phyloP scores from a whole-genome alignment of 108 stramenopile genomes.

The Skeletonema potamos region DNA sequence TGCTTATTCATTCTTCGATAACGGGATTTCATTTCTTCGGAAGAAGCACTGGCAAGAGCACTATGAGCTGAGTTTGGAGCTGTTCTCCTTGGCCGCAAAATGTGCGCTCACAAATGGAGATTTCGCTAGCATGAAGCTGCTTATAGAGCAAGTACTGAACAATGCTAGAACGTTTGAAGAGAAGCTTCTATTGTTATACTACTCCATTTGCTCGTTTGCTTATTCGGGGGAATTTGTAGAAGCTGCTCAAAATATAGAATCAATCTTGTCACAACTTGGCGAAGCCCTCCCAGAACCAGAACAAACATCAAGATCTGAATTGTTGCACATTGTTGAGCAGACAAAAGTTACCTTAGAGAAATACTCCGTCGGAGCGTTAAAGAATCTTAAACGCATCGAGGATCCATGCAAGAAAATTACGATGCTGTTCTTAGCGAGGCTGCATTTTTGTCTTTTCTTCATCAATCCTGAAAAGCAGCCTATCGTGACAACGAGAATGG shows the following conservation, averaged over 20 bases:
- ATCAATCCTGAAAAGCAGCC: neutral
- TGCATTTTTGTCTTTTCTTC: neutral
- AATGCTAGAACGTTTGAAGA: neutral
- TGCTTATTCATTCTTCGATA: conserved; percentile 19
- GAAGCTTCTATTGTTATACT: neutral
- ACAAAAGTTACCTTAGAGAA: neutral
- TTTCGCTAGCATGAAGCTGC: neutral
- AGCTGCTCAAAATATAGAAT: neutral
- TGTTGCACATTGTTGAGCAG: neutral
- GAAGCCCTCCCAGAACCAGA: neutral
- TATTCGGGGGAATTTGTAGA: neutral
- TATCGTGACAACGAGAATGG: neutral
- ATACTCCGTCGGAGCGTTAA: neutral
- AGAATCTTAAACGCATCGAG: neutral
- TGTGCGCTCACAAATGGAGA: neutral
- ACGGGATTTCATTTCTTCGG: conserved; percentile 23
- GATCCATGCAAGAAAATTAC: neutral
- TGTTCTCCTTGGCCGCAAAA: neutral
- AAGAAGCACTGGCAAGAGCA: conserved; percentile 24
- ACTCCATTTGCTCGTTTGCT: neutral
- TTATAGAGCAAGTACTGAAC: neutral
- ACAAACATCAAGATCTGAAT: neutral
- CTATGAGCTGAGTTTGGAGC: neutral
- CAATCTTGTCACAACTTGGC: neutral
- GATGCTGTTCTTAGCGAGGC: neutral